Percentiles rank a stretch among this genome's conserved stretches.
Conservation (phyloP, 75 land plant species). For the Pinus albicaulis region DNA sequence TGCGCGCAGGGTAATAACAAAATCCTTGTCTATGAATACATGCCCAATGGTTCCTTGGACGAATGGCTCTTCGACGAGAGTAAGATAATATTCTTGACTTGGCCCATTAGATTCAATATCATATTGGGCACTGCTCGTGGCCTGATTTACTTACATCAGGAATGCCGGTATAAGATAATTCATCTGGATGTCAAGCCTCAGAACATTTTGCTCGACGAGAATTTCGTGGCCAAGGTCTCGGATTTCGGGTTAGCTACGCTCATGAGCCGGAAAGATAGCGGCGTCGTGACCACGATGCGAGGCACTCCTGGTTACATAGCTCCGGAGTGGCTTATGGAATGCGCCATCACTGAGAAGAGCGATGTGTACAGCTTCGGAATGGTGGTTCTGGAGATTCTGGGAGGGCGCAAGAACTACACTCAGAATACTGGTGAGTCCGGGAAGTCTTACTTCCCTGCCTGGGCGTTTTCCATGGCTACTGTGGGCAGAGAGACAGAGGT, state of each 20-base stretch:
- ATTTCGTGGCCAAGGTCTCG: slow-evolving; percentile 39
- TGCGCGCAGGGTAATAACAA: slow-evolving; percentile 11
- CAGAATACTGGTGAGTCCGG: background rate
- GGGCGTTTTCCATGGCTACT: background rate
- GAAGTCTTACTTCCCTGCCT: background rate
- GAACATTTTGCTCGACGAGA: slow-evolving; percentile 43
- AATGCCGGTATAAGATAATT: slow-evolving; percentile 26
- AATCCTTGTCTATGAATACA: slow-evolving; percentile 26
- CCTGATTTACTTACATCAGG: slow-evolving; percentile 15
- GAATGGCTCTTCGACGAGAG: slow-evolving; percentile 14
- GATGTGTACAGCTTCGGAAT: slow-evolving; percentile 36
- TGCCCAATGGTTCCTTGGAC: slow-evolving; percentile 36
- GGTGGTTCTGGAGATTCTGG: slow-evolving; percentile 20
- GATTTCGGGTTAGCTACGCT: slow-evolving; percentile 45
- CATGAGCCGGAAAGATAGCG: slow-evolving; percentile 38
- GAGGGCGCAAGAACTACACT: slow-evolving; percentile 11
- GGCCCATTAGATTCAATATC: slow-evolving; percentile 12
- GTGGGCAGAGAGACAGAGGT: background rate
- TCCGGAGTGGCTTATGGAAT: slow-evolving; percentile 31
- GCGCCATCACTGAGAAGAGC: slow-evolving; percentile 13
- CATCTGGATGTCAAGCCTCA: slow-evolving; percentile 40
- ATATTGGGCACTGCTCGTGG: slow-evolving; percentile 17
- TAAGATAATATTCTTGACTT: background rate
- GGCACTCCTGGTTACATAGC: slow-evolving; percentile 50
- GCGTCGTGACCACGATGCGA: slow-evolving; percentile 37